Conservation (phyloP, 106 monocot genomes). For the Iris macrosiphon region DNA sequence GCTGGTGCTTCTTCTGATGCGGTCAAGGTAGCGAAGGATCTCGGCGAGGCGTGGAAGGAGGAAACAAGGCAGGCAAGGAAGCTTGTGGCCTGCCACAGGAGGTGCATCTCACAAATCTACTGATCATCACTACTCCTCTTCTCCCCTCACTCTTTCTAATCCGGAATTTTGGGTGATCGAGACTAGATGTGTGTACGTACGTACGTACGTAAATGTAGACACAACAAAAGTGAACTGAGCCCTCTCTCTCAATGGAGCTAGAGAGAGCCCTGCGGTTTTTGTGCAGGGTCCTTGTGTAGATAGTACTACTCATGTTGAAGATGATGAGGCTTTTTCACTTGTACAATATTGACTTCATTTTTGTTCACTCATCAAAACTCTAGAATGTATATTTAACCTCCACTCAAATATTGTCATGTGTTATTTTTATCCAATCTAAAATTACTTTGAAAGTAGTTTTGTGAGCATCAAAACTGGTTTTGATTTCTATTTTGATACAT, state of each 20-base stretch:
- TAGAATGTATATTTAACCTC: no score
- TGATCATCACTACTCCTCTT: neutral
- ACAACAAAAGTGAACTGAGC: constrained; percentile 6
- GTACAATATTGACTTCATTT: no score
- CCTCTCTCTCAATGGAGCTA: constrained; percentile 21
- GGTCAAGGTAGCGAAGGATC: constrained; percentile 29
- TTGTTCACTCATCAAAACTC: neutral
- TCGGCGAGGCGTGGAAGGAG: constrained; percentile 39
- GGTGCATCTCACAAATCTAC: constrained; percentile 33
- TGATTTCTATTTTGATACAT: no score
- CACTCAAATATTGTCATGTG: no score
- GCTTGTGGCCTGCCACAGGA: constrained; percentile 23
- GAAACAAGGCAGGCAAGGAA: constrained; percentile 32
- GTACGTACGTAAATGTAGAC: neutral
- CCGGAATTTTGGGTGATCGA: neutral
- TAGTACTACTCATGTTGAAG: constrained; percentile 4
- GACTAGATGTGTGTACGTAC: neutral
- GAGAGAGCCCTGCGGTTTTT: constrained; percentile 9
- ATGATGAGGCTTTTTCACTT: constrained; percentile 29
- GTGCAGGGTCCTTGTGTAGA: neutral
- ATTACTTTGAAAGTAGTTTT: no score
- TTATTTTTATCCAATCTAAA: no score
- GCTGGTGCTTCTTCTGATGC: constrained; percentile 45
- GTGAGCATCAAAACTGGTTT: no score
- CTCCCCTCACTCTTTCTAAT: neutral